These are phyloP conservation scores for Artemisia annua DNA, from an alignment of 129 eudicot genomes.

Conservation along the genomic window DNA sequence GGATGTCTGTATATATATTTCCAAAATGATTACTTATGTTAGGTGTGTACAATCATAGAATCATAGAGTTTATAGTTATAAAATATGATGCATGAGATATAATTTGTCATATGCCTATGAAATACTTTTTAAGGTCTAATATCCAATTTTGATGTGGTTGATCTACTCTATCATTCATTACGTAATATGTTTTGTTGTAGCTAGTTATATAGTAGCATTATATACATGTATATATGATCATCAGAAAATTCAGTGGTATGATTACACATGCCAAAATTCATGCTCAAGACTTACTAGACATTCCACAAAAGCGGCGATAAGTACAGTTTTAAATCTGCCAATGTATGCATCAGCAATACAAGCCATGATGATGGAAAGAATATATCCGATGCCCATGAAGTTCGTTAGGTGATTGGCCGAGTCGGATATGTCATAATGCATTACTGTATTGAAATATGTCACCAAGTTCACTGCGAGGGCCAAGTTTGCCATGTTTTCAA, in stretches of 20 bases:
- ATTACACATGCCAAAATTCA: background rate
- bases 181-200: background rate
- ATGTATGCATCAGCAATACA: slow-evolving; percentile 58
- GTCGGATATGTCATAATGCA: slow-evolving; percentile 64
- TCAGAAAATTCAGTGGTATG: background rate
- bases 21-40: too few relatives aligned
- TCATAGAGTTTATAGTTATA: too few relatives aligned
- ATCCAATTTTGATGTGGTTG: too few relatives aligned
- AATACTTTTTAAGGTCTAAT: too few relatives aligned
- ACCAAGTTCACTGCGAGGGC: slow-evolving; percentile 51
- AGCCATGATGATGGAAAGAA: slow-evolving; percentile 57
- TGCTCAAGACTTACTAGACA: slow-evolving; percentile 37
- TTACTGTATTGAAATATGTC: slow-evolving; percentile 54
- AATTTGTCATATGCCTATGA: too few relatives aligned
- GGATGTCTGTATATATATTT: too few relatives aligned
- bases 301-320: slow-evolving; percentile 47
- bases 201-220: background rate
- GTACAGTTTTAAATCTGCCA: slow-evolving; percentile 56
- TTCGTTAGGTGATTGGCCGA: slow-evolving; percentile 65
- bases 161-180: background rate
- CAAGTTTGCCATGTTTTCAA: slow-evolving; percentile 62
- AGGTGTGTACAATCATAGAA: too few relatives aligned
- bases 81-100: too few relatives aligned
- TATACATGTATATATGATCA: too few relatives aligned
- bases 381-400: slow-evolving; percentile 56